Percentiles rank a stretch among this genome's conserved stretches.
Evolutionary conservation across 2,329 filamentous ascomycete genomes (phyloP).

Genomic region (Pyricularia grisea): DNA sequence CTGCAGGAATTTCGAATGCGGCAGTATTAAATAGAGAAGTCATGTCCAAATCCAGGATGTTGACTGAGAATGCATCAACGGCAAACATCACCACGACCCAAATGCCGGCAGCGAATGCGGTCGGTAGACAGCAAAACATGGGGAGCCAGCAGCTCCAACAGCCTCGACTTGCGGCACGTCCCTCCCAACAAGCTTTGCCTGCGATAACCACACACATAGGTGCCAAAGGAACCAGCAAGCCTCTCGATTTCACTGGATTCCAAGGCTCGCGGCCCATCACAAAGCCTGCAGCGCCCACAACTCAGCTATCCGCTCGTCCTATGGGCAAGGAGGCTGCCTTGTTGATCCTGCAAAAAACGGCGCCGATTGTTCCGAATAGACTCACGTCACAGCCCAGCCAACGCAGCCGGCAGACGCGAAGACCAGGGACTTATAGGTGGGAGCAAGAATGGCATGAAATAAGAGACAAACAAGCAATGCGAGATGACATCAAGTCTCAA

Average conservation of each 20-base stretch:
- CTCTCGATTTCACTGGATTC: neutral
- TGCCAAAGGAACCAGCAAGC: neutral
- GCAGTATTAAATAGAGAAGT: too few relatives aligned
- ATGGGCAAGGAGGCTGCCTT: neutral
- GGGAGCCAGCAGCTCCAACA: neutral
- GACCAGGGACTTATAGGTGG: neutral
- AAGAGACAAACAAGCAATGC: neutral
- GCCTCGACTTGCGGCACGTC: neutral
- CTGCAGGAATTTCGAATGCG: too few relatives aligned
- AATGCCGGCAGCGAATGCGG: too few relatives aligned
- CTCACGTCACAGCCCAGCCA: neutral
- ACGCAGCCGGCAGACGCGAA: too few relatives aligned
- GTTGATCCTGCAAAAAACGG: neutral
- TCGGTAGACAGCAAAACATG: too few relatives aligned
- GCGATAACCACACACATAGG: neutral
- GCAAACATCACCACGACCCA: too few relatives aligned
- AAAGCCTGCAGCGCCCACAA: neutral
- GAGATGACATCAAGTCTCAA: neutral
- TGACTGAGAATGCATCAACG: too few relatives aligned
- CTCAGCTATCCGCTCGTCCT: neutral
- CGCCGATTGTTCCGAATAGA: neutral
- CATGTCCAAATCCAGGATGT: too few relatives aligned
- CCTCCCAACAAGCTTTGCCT: neutral
- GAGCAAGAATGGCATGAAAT: neutral
- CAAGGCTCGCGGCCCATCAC: neutral